Evolutionary conservation across 1,284 basidiomycete species (phyloP).

Genomic region (Marasmius sp.): DNA sequence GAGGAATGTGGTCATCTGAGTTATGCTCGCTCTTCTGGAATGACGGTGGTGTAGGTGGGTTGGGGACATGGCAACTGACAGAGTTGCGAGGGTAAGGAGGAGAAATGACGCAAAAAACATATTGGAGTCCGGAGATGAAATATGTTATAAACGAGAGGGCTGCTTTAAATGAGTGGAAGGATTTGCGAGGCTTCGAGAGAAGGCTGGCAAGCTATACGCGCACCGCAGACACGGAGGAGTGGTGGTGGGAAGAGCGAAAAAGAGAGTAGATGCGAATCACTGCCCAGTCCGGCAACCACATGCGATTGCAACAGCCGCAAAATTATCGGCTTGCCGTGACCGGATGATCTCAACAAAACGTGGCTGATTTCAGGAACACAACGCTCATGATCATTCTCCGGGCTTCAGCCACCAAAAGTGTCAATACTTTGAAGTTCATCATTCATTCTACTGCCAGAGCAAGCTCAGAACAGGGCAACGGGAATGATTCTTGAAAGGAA

Average conservation of each 20-base stretch:
- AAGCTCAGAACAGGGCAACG: no score
- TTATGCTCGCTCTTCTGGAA: conserved; percentile 15
- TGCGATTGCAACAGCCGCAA: not conserved
- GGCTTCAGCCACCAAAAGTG: no score
- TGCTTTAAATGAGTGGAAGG: not conserved
- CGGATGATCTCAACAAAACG: no score
- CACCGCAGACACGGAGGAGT: conserved; percentile 3
- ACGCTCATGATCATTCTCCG: no score
- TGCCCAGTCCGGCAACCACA: not conserved
- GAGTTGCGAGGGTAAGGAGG: conserved; percentile 20
- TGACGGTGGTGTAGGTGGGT: conserved; percentile 13
- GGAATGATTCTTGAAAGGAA: no score
- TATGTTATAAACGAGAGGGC: not conserved
- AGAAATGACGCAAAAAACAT: conserved; percentile 15
- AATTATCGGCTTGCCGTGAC: no score
- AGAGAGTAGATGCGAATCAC: not conserved
- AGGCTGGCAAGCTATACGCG: not conserved
- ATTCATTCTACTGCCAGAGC: no score
- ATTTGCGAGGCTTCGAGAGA: not conserved
- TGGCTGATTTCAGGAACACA: no score
- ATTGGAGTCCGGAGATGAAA: conserved; percentile 9
- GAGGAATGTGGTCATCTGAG: conserved; percentile 37
- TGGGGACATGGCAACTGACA: conserved; percentile 11
- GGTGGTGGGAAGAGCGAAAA: conserved; percentile 3
- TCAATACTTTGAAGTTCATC: no score